Percentiles rank a stretch among this genome's conserved stretches.
Conservation (phyloP, 169 alveolate genomes). For the Plasmodium fragile region DNA sequence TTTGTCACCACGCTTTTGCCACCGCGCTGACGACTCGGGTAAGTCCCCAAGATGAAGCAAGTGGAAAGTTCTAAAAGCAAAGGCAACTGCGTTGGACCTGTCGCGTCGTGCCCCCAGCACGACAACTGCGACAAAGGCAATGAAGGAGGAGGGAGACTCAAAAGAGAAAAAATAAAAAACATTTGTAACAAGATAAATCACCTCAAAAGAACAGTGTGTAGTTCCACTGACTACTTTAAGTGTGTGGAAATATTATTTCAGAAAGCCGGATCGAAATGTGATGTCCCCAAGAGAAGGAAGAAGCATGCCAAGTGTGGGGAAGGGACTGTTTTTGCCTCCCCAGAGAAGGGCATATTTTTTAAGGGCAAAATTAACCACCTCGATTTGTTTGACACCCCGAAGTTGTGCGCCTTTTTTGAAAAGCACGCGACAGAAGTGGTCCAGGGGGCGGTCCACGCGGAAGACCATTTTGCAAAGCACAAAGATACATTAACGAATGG, state of each 20-base stretch:
- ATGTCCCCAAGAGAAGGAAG: constrained; percentile 3
- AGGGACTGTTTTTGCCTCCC: not conserved
- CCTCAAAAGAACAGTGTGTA: constrained; percentile 4
- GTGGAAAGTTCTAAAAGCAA: not conserved
- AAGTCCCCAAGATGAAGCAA: constrained; percentile 13
- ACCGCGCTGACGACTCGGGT: not conserved
- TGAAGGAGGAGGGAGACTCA: not conserved
- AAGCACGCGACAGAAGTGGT: constrained; percentile 3
- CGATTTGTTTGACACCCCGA: constrained; percentile 23
- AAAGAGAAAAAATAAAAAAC: constrained; percentile 38
- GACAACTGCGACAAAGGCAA: not conserved
- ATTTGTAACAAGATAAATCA: constrained; percentile 37
- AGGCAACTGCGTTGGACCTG: not conserved
- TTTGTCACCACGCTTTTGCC: not conserved
- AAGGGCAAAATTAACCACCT: constrained; percentile 20
- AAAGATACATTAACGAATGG: not conserved
- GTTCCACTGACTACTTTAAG: constrained; percentile 36
- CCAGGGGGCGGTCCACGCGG: not conserved
- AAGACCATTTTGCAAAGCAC: not conserved
- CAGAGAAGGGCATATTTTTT: constrained; percentile 21
- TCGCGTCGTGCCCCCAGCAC: not conserved
- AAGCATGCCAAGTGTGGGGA: not conserved
- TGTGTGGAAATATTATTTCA: constrained; percentile 51
- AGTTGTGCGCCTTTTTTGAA: constrained; percentile 27
- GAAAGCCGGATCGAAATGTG: constrained; percentile 48